phyloP scores from a whole-genome alignment of 2,329 filamentous ascomycete species.

The Macrophomina phaseolina region DNA sequence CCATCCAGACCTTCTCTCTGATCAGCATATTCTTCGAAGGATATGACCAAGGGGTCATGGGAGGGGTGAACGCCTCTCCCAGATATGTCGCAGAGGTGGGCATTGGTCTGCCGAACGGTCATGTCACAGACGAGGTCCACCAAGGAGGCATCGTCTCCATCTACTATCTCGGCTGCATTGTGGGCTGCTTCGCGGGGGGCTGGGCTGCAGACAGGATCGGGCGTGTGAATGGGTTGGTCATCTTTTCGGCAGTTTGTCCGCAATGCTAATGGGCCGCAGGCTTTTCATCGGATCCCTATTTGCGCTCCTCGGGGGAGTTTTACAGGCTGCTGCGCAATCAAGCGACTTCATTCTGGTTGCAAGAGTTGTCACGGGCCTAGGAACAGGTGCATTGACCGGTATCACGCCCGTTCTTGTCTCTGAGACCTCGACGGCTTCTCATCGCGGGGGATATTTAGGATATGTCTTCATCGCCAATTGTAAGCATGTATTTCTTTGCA shows the following conservation, averaged over 20 bases:
- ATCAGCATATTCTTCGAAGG: conserved; percentile 35
- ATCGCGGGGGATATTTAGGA: conserved; percentile 26
- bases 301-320: conserved; percentile 55
- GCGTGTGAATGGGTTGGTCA: conserved; percentile 54
- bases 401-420: conserved; percentile 29
- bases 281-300: conserved; percentile 56
- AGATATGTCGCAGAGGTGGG: conserved; percentile 70
- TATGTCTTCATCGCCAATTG: conserved; percentile 56
- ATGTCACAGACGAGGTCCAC: conserved; percentile 62
- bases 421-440: conserved; percentile 25
- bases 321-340: conserved; percentile 54
- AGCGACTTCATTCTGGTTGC: conserved; percentile 57
- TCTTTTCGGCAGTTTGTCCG: neutral
- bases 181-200: conserved; percentile 68
- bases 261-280: neutral
- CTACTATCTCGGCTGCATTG: conserved; percentile 66
- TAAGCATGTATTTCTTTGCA: neutral
- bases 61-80: conserved; percentile 69
- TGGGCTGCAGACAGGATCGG: conserved; percentile 68
- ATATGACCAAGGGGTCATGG: conserved; percentile 63
- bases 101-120: conserved; percentile 62
- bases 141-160: conserved; percentile 68
- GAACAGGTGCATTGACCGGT: conserved; percentile 50
- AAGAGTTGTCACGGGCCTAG: conserved; percentile 58
- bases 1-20: conserved; percentile 43